Evolutionary conservation across 2,329 filamentous ascomycete species (phyloP), one percentile per base, ranked within the genome.

Genomic region (Colletotrichum incanum): DNA sequence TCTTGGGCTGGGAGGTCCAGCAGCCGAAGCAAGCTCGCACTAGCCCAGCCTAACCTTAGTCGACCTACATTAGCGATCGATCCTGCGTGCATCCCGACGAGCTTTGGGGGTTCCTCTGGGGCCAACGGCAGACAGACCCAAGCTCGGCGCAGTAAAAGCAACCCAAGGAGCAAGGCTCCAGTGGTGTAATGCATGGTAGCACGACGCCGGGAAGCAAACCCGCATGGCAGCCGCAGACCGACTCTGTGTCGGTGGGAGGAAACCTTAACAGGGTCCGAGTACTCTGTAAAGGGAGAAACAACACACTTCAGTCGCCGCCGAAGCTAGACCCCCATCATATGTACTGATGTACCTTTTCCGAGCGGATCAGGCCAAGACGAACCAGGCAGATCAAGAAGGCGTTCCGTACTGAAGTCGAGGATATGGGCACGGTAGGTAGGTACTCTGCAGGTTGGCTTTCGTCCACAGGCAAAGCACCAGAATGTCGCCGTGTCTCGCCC

Each of bases 51-150:
- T n/a, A n/a, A n/a, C n/a, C n/a, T n/a, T n/a, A n/a, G n/a, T n/a
- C n/a, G n/a, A n/a, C 62, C 55, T 69, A 69, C 58, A 59, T 63
- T 59, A 67, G 65, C 58, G 69, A 68, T 54, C 41, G 58, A 71
- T 66, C 55, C 67, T 60, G 67, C 67, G 62, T 70, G 62, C 67
- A 60, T 60, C 67, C 67, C 52, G 58, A 56, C 34, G 5, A 43
- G n/a, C n/a, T 49, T 20, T 37, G 14, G 20, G 28, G 28, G 43
- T 23, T 49, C 20, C 20, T 47, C 26, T 59, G 16, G 28, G 4
- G 18, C 26, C 26, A 18, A 18, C 28, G 28, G 47, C n/a, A 37
- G 60, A 41, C 16, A 8, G 26, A 20, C 14, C 12, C 34, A 45
- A 37, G 41, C 50, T 58, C 52, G 43, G 43, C 50, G 43, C 43